Evolutionary conservation across 192 early-diverging fungal genomes (phyloP), one percentile per base, ranked within the genome.

Genomic region (Backusella mclennaniae): DNA sequence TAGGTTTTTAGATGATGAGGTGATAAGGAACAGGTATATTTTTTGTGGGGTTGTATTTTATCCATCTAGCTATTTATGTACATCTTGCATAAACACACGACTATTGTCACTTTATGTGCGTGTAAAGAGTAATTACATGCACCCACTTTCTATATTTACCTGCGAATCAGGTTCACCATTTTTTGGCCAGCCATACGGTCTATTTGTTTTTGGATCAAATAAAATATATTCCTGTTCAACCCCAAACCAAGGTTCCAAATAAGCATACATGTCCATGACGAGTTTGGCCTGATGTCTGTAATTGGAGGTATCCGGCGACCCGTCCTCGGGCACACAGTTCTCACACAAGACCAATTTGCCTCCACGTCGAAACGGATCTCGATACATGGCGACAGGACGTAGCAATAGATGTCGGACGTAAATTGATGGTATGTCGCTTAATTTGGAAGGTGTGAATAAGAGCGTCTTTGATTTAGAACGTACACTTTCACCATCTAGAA

Each of bases 151-250:
- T 35, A 36, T 73, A 1, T 44, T 73, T 72, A 77, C 76, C 69
- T 88, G 87, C 17, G 87, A 80, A 35, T 82, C 87, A 6, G 87
- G 87, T 73, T 69, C 85, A 44, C 87, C 87, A n/a, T 77, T 70
- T 42, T 80, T 79, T 31, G 87, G 87, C 87, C 87, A 88, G 35
- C 87, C 87, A 49, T 82, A 79, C n/a, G 83, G 84, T 73, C 75
- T 79, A 1, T 69, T 38, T 21, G 75, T 80, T 14, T 86, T 79
- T 7, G 66, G 31, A 77, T 88, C 87, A 52, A 88, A 75, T 26
- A 88, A 73, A 23, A 82, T 85, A 42, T 88, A 88, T 71, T 88
- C 86, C 78, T 88, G 87, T 70, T 88, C 87, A 70, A 88, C 83
- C 72, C 87, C 87, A 75, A 88, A 88, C 87, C 87, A 88, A 42